These are phyloP conservation scores for Saxophila tyrrhenica DNA, from an alignment of 495 filamentous ascomycete species.

Conservation along the genomic window DNA sequence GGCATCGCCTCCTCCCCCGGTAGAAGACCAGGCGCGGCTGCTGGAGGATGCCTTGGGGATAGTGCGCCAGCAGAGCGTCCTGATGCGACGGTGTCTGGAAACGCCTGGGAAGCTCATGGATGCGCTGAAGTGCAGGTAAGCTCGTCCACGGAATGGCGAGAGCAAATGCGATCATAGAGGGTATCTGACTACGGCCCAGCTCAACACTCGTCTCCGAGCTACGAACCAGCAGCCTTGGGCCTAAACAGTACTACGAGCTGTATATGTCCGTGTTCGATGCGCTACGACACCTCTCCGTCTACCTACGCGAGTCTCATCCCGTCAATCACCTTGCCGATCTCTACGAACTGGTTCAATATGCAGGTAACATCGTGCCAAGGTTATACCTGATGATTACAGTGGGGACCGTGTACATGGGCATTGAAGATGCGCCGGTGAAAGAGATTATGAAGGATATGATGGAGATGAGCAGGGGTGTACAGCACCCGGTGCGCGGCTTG, in stretches of 20 bases:
- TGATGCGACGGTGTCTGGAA: conserved; percentile 97
- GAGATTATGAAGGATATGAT: conserved; percentile 99
- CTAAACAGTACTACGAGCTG: conserved; percentile 98
- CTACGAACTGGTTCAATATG: conserved; percentile 98
- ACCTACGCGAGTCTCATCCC: conserved; percentile 92
- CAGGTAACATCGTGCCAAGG: conserved; percentile 92
- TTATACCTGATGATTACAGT: conserved; percentile 98
- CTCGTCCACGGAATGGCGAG: conserved; percentile 5
- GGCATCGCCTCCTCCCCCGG: conserved; percentile 22
- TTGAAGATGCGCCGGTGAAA: conserved; percentile 96
- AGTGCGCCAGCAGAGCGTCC: conserved; percentile 85
- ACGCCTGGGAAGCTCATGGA: conserved; percentile 99
- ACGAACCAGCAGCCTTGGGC: conserved; percentile 85
- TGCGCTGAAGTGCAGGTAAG: conserved; percentile 96
- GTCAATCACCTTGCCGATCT: conserved; percentile 96
- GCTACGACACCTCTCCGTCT: conserved; percentile 87
- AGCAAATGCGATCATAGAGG: not conserved
- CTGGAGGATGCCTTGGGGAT: conserved; percentile 94
- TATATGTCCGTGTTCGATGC: conserved; percentile 99
- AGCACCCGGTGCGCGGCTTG: conserved; percentile 87
- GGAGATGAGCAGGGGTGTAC: conserved; percentile 98
- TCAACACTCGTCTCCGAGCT: conserved; percentile 96
- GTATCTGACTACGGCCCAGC: conserved; percentile 39
- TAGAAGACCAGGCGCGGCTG: conserved; percentile 86
- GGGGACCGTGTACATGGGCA: conserved; percentile 96